Conservation (phyloP, 371 early-diverging fungal species). For the Lichtheimia ornata region DNA sequence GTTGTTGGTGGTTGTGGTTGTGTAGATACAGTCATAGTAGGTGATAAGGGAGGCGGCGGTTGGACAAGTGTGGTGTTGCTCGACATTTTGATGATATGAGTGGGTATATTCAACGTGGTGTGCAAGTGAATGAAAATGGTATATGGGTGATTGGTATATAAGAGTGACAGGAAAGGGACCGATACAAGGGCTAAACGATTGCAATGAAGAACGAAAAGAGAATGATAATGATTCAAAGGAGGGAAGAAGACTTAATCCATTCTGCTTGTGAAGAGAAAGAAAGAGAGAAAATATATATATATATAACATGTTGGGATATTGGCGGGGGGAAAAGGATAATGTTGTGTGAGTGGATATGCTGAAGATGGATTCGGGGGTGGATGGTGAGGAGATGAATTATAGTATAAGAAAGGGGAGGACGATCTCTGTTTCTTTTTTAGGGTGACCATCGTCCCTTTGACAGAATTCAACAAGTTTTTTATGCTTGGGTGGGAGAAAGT, state of each 20-base stretch:
- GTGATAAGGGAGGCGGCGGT: conserved; percentile 6
- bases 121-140: neutral
- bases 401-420: no score
- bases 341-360: no score
- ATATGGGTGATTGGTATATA: neutral
- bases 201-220: neutral
- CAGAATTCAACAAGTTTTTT: no score
- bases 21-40: conserved; percentile 7
- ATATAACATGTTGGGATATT: neutral
- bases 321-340: no score
- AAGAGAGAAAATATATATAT: neutral
- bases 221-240: neutral
- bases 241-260: neutral
- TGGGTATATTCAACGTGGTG: neutral
- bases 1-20: neutral
- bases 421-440: no score
- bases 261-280: neutral
- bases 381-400: no score
- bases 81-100: conserved; percentile 8
- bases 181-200: neutral
- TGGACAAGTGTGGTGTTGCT: neutral
- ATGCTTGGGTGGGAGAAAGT: no score
- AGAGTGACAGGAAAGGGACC: conserved; percentile 2
- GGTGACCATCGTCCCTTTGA: no score
- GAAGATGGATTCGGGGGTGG: no score